Base-by-base conservation (phyloP, 2,329 filamentous ascomycete genomes). In the Torrubiella hemipterigena region DNA sequence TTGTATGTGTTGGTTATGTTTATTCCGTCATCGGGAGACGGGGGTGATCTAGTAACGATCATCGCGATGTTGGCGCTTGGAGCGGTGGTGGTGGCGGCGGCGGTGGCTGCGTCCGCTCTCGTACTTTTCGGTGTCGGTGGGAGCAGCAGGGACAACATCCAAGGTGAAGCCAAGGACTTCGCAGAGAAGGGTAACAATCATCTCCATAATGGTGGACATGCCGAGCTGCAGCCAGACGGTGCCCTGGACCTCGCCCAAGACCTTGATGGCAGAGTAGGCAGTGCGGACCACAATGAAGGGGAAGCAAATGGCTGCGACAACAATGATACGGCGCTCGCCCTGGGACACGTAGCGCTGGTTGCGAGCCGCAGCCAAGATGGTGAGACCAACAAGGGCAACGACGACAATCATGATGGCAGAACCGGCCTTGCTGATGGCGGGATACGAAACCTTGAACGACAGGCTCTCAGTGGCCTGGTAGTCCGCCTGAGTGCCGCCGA, bases 261-360 rank as follows among this genome's bases (percentile, higher is more conserved):
- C 45, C 27, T 50, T 33, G 20, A 45, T 13, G 26, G 41, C 48
- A 13, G 49, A 44, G 36, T 55, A 56, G 9, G 36, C 35, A 13
- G 55, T 42, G 18, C 52, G 49, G 13, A 54, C 50, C 7, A 50
- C 27, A 25, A 54, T 46, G 31, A 55, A 54, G 4, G 54, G 54
- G 7, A 55, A 30, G 26, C 50, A 53, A 17, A 42, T 34, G n/a
- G 43, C 30, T 25, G 61, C 50, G 10, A 51, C 52, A 17, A 68
- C 55, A 8, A 76, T 51, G 24, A 76, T 62, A 12, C 66, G 62
- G 38, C 65, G 63, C 46, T 75, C 71, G n/a, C 71, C 56, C 37
- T 69, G 46, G 22, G 56, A 58, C 14, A 60, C 41, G 24, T 43
- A 48, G 33, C 52, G 47, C 22, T 55, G 55, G 41, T 58, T 59